A percentile compares a stretch with the other conserved stretches of the same genome.
Conservation (phyloP, 2,329 filamentous ascomycete genomes). For the Fusarium camptoceras region DNA sequence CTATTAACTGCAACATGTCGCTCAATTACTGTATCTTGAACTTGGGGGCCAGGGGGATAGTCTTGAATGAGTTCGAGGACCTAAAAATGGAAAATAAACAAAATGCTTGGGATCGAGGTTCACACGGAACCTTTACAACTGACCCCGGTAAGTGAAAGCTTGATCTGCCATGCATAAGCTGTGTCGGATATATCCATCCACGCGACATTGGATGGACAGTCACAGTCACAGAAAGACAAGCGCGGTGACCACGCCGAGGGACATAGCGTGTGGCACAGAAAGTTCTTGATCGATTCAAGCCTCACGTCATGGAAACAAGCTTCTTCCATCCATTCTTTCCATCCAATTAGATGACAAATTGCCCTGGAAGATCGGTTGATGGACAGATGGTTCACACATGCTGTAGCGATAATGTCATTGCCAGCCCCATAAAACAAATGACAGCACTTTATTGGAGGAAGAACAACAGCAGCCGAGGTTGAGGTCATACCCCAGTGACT, state of each 20-base stretch:
- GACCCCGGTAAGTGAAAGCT: not conserved
- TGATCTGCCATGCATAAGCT: not conserved
- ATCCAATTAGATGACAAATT: not conserved
- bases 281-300: not conserved
- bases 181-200: not conserved
- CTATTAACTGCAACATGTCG: not conserved
- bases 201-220: not conserved
- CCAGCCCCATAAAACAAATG: not conserved
- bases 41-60: rapidly evolving
- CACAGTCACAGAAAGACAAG: not conserved
- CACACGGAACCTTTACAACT: not conserved
- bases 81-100: not conserved
- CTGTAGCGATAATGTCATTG: not conserved
- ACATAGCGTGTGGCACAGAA: not conserved
- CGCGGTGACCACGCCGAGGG: not conserved
- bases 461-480: not conserved
- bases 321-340: not conserved
- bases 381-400: not conserved
- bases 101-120: not conserved
- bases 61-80: rapidly evolving
- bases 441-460: not conserved
- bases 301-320: not conserved
- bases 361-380: not conserved
- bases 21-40: not conserved
- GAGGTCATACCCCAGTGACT: not conserved